Evolutionary conservation across 2,329 filamentous ascomycete genomes (phyloP).

Genomic region (Pseudomassariella vexata): DNA sequence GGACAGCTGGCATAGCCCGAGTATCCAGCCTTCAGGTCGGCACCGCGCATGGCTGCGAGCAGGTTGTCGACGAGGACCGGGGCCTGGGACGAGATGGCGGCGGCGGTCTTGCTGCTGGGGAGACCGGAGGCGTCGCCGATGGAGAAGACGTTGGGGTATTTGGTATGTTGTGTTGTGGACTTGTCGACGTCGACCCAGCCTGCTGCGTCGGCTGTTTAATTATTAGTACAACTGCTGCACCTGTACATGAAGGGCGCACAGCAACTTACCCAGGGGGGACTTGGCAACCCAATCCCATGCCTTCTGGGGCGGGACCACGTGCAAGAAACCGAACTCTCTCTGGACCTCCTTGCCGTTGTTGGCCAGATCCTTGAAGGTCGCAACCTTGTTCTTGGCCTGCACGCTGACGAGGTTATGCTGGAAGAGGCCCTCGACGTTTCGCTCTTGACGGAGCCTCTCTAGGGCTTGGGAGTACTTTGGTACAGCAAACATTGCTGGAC

Average conservation of each 20-base stretch:
- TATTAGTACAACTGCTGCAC: too few species aligned
- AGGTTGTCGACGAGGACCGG: slow-evolving; percentile 38
- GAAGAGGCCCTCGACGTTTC: slow-evolving; percentile 30
- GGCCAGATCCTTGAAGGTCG: slow-evolving; percentile 28
- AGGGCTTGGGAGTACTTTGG: slow-evolving; percentile 30
- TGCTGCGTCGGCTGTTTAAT: slow-evolving; percentile 38
- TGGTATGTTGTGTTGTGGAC: slow-evolving; percentile 25
- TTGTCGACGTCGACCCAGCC: slow-evolving; percentile 29
- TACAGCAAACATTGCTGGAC: slow-evolving; percentile 33
- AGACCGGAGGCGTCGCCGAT: slow-evolving; percentile 32
- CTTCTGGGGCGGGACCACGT: slow-evolving; percentile 29
- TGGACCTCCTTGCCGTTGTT: slow-evolving; percentile 23
- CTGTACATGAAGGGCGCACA: slow-evolving; percentile 50
- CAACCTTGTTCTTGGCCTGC: slow-evolving; percentile 26
- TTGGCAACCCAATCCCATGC: slow-evolving; percentile 26
- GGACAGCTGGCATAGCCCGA: slow-evolving; percentile 41
- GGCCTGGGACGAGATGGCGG: slow-evolving; percentile 36
- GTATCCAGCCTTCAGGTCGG: slow-evolving; percentile 26
- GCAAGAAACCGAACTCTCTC: slow-evolving; percentile 28
- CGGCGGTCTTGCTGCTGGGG: slow-evolving; percentile 37
- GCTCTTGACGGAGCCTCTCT: slow-evolving; percentile 26
- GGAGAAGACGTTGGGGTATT: slow-evolving; percentile 33
- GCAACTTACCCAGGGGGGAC: slow-evolving; percentile 27
- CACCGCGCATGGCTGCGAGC: slow-evolving; percentile 26
- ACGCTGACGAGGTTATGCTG: slow-evolving; percentile 31